A percentile compares a stretch with the other conserved stretches of the same genome.
These are phyloP conservation scores for Loxodes magnus DNA, from an alignment of 73 alveolate genomes.

Conservation along the genomic window DNA sequence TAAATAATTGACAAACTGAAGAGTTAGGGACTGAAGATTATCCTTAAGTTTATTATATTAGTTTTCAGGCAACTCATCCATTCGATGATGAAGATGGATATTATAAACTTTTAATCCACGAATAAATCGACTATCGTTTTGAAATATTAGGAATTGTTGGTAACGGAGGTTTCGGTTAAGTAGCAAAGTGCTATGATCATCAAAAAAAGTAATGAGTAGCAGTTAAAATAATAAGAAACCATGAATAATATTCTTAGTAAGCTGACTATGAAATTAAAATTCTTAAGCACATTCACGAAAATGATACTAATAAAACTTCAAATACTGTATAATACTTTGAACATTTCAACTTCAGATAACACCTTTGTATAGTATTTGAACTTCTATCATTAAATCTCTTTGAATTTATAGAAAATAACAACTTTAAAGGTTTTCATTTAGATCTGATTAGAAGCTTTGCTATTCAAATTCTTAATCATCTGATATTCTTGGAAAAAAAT, in stretches of 20 bases:
- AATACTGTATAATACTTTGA: background rate
- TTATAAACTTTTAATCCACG: background rate
- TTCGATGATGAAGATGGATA: slow-evolving; percentile 1
- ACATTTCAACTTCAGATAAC: background rate
- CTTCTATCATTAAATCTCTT: background rate
- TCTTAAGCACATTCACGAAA: background rate
- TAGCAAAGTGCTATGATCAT: background rate
- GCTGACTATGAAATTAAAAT: background rate
- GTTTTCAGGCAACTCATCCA: too few relatives aligned
- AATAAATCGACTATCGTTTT: background rate
- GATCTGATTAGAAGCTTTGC: slow-evolving; percentile 13
- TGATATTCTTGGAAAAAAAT: slow-evolving; percentile 36
- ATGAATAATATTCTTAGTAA: background rate
- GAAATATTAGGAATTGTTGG: background rate
- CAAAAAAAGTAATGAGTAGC: background rate
- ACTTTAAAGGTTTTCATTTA: slow-evolving; percentile 3
- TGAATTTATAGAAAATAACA: background rate
- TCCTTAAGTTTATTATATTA: too few relatives aligned
- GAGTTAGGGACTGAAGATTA: too few relatives aligned
- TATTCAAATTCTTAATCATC: slow-evolving; percentile 42
- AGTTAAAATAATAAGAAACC: background rate
- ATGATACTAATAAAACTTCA: background rate
- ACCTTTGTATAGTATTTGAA: background rate
- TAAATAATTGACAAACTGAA: too few relatives aligned
- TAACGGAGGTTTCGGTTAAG: background rate